Percentiles rank a stretch among this genome's conserved stretches.
phyloP scores from a whole-genome alignment of 176 grass and related monocot species.

The Oryza longistaminata region DNA sequence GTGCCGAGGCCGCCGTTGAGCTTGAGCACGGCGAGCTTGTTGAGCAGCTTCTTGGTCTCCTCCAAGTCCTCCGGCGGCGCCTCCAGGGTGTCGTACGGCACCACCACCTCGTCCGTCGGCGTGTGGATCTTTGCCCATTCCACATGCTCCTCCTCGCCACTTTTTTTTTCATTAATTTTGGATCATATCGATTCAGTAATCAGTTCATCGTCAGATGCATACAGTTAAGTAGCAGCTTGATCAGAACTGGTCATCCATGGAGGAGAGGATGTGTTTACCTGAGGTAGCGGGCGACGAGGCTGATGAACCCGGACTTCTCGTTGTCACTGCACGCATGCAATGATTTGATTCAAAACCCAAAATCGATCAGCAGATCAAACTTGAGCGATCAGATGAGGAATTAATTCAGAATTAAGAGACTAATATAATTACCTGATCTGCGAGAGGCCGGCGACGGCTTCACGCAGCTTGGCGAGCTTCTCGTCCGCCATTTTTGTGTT shows the following conservation, averaged over 20 bases:
- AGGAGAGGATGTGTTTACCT: conserved; percentile 36
- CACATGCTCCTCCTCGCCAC: conserved; percentile 77
- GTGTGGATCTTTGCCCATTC: conserved; percentile 95
- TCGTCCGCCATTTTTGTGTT: conserved; percentile 57
- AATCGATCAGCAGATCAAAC: too few relatives aligned
- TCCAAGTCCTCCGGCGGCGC: conserved; percentile 49
- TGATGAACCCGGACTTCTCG: conserved; percentile 89
- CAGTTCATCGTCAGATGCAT: neutral
- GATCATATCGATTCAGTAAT: neutral
- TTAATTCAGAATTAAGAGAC: neutral
- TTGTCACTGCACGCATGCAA: conserved; percentile 56
- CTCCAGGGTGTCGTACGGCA: conserved; percentile 79
- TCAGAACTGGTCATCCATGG: neutral
- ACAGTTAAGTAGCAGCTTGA: neutral
- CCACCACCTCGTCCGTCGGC: conserved; percentile 82
- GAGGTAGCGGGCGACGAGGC: conserved; percentile 82
- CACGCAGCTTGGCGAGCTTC: conserved; percentile 67
- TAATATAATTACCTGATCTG: conserved; percentile 64
- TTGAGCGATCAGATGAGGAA: neutral
- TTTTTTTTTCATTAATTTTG: neutral
- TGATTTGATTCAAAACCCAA: too few relatives aligned
- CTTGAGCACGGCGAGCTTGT: conserved; percentile 95
- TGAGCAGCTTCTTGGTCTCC: conserved; percentile 73
- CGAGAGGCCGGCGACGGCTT: conserved; percentile 51
- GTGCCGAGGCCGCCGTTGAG: conserved; percentile 92